Evolutionary conservation across 129 eudicot genomes (phyloP).

Genomic region (Chrysanthemum seticuspe): DNA sequence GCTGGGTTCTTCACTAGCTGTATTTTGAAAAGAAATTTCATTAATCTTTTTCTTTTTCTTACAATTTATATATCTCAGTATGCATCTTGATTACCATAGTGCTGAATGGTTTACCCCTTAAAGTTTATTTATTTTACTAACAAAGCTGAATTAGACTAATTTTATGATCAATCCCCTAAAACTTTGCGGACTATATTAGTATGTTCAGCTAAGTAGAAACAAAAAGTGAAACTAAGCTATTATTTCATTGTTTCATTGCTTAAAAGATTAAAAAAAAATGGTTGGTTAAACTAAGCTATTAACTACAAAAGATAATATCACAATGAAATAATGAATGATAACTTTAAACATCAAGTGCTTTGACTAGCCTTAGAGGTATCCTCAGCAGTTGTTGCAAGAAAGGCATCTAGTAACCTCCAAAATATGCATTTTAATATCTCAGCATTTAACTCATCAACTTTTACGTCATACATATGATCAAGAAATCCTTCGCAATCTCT

Average conservation of each 20-base stretch:
- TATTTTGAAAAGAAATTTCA: constrained; percentile 8
- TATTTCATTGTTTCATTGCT: no score
- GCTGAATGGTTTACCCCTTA: not conserved
- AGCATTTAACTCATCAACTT: constrained; percentile 51
- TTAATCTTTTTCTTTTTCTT: constrained; percentile 15
- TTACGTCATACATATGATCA: constrained; percentile 43
- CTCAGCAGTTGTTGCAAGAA: constrained; percentile 41
- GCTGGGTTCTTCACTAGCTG: constrained; percentile 99
- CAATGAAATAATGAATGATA: not conserved
- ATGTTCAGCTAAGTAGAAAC: no score
- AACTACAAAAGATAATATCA: not conserved
- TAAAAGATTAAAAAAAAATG: no score
- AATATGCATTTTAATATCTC: constrained; percentile 58
- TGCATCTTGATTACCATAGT: not conserved
- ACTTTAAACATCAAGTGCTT: not conserved
- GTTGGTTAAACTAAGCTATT: no score
- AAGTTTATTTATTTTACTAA: no score
- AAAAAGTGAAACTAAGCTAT: no score
- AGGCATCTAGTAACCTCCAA: constrained; percentile 63
- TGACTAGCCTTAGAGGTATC: constrained; percentile 45
- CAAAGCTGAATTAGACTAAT: no score
- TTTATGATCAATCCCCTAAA: no score
- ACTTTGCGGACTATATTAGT: no score
- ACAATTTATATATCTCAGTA: not conserved
- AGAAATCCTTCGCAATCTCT: constrained; percentile 54